A percentile compares a stretch with the other conserved stretches of the same genome.
phyloP scores from a whole-genome alignment of 2,329 filamentous ascomycete species.

The Conoideocrella luteorostrata region DNA sequence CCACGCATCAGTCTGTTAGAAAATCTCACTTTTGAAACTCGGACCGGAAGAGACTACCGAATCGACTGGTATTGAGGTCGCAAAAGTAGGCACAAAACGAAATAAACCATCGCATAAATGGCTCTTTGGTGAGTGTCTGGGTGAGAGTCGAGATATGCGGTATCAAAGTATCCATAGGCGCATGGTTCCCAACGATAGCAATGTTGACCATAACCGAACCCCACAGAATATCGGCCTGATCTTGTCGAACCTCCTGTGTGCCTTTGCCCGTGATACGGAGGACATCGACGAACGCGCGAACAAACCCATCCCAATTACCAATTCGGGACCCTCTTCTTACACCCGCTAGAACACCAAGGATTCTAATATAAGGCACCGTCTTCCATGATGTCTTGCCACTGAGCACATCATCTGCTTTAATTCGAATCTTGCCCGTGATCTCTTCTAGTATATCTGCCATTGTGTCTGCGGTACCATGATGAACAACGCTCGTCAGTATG shows the following conservation, averaged over 20 bases:
- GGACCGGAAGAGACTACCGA: conserved; percentile 69
- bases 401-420: conserved; percentile 27
- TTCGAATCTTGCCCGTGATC: conserved; percentile 45
- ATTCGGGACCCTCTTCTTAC: conserved; percentile 78
- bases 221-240: conserved; percentile 44
- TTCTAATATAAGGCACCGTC: conserved; percentile 42
- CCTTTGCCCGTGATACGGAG: conserved; percentile 42
- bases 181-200: conserved; percentile 65
- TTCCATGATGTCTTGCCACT: conserved; percentile 23
- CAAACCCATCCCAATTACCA: conserved; percentile 60
- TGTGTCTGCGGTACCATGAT: conserved; percentile 69
- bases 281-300: conserved; percentile 48
- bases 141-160: conserved; percentile 61
- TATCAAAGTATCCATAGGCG: conserved; percentile 73
- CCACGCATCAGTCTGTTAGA: too few relatives aligned
- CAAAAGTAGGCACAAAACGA: conserved; percentile 79
- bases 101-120: conserved; percentile 68
- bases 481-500: conserved; percentile 72
- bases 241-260: conserved; percentile 26
- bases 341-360: conserved; percentile 65
- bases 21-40: conserved; percentile 68
- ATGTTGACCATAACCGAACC: conserved; percentile 48
- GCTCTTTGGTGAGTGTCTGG: conserved; percentile 57
- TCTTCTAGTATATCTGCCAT: conserved; percentile 63
- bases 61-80: conserved; percentile 65